Evolutionary conservation across 2,329 filamentous ascomycete species (phyloP).

Genomic region (Rhinocladiella similis): DNA sequence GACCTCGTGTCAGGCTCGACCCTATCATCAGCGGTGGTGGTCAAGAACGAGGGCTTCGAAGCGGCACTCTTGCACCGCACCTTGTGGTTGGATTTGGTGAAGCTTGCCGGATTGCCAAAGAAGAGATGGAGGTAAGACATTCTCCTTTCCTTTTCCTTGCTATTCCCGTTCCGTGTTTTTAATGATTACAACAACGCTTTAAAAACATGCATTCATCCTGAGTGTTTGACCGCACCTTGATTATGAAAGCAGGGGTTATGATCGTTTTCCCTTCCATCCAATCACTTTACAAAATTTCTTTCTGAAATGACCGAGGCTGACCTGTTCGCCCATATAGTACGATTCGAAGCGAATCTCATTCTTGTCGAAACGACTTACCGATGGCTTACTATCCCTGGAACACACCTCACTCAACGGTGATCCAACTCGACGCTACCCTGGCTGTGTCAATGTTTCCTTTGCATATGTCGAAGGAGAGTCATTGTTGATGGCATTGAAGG

Average conservation of each 20-base stretch:
- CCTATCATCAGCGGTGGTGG: constrained; percentile 95
- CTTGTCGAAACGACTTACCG: constrained; percentile 79
- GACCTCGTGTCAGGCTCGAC: constrained; percentile 89
- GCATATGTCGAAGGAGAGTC: constrained; percentile 98
- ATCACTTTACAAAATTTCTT: too few species aligned
- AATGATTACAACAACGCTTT: constrained; percentile 77
- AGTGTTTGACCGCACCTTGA: constrained; percentile 68
- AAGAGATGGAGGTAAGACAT: constrained; percentile 81
- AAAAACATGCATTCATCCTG: constrained; percentile 78
- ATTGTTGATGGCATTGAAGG: constrained; percentile 95
- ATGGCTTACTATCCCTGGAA: constrained; percentile 82
- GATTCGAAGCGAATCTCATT: constrained; percentile 80
- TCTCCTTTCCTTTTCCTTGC: not conserved
- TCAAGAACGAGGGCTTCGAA: constrained; percentile 91
- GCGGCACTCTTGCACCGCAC: constrained; percentile 87
- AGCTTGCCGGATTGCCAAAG: constrained; percentile 85
- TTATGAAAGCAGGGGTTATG: constrained; percentile 69
- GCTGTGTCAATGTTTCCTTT: constrained; percentile 97
- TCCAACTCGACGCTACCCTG: constrained; percentile 79
- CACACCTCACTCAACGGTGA: constrained; percentile 92
- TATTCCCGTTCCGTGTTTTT: not conserved
- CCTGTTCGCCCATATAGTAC: constrained; percentile 62
- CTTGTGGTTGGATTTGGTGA: constrained; percentile 92
- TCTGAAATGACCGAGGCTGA: too few species aligned
- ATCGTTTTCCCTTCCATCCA: constrained; percentile 28